These are phyloP conservation scores for Spinacia oleracea DNA, from an alignment of 179 eudicot genomes.

Conservation along the genomic window DNA sequence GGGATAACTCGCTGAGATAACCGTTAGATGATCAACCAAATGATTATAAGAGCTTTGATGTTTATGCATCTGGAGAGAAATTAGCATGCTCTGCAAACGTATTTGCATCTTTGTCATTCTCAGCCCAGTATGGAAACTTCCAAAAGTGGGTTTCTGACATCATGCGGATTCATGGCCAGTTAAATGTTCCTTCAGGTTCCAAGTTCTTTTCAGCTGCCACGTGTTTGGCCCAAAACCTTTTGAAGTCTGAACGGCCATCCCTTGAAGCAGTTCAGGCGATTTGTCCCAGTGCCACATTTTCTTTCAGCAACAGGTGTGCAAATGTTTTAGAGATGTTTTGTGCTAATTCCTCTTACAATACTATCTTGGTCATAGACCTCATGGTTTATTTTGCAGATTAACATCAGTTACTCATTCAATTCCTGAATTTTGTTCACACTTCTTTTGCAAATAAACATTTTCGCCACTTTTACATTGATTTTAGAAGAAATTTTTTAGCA, in stretches of 20 bases:
- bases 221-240: slow-evolving; percentile 53
- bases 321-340: not conserved
- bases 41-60: slow-evolving; percentile 39
- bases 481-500: not conserved
- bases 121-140: slow-evolving; percentile 85
- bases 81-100: slow-evolving; percentile 57
- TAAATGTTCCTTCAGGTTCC: slow-evolving; percentile 79
- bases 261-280: slow-evolving; percentile 57
- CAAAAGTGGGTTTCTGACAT: slow-evolving; percentile 69
- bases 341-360: not conserved
- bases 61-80: slow-evolving; percentile 46
- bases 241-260: slow-evolving; percentile 48
- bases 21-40: slow-evolving; percentile 36
- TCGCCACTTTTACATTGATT: not conserved
- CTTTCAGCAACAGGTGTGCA: slow-evolving; percentile 84
- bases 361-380: not conserved
- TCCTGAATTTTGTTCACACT: too few relatives aligned
- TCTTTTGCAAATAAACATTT: too few relatives aligned
- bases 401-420: not conserved
- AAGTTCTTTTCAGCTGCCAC: slow-evolving; percentile 64
- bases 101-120: slow-evolving; percentile 58
- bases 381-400: too few relatives aligned
- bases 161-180: slow-evolving; percentile 53
- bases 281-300: slow-evolving; percentile 58
- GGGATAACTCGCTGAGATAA: slow-evolving; percentile 50